phyloP scores from a whole-genome alignment of 202 grass and related monocot species.

The Setaria viridis region DNA sequence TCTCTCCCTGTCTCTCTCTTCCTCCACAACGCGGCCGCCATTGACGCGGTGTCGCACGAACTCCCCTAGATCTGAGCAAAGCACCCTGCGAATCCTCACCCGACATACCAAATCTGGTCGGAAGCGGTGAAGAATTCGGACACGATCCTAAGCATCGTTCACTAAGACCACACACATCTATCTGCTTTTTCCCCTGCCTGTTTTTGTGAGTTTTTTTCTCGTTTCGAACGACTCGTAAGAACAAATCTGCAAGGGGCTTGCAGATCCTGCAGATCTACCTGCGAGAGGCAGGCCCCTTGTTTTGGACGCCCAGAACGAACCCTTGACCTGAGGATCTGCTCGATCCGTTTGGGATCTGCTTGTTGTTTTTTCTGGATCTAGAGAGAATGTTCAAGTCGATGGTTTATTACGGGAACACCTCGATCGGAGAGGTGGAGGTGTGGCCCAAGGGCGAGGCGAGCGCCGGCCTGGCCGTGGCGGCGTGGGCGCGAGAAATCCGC shows the following conservation, averaged over 20 bases:
- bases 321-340: slow-evolving; percentile 43
- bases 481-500: slow-evolving; percentile 79
- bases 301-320: slow-evolving; percentile 55
- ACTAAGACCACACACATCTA: slow-evolving; percentile 43
- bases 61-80: slow-evolving; percentile 50
- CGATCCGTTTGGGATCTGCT: slow-evolving; percentile 42
- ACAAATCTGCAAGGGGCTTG: slow-evolving; percentile 59
- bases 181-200: background rate
- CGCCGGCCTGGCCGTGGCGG: slow-evolving; percentile 50
- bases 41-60: slow-evolving; percentile 54
- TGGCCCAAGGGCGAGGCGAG: slow-evolving; percentile 71
- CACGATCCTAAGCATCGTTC: slow-evolving; percentile 47
- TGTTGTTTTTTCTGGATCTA: slow-evolving; percentile 50
- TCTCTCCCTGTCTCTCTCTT: too few relatives aligned
- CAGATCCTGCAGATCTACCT: slow-evolving; percentile 59
- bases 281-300: slow-evolving; percentile 40
- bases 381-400: slow-evolving; percentile 93
- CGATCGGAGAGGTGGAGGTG: slow-evolving; percentile 92
- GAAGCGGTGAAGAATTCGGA: slow-evolving; percentile 52
- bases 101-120: slow-evolving; percentile 44
- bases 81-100: slow-evolving; percentile 46
- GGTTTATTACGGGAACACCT: slow-evolving; percentile 83
- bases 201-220: slow-evolving; percentile 13
- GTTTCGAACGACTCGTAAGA: slow-evolving; percentile 68
- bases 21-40: slow-evolving; percentile 38